Evolutionary conservation across 169 alveolate genomes (phyloP).

Genomic region (Theileria annulata): DNA sequence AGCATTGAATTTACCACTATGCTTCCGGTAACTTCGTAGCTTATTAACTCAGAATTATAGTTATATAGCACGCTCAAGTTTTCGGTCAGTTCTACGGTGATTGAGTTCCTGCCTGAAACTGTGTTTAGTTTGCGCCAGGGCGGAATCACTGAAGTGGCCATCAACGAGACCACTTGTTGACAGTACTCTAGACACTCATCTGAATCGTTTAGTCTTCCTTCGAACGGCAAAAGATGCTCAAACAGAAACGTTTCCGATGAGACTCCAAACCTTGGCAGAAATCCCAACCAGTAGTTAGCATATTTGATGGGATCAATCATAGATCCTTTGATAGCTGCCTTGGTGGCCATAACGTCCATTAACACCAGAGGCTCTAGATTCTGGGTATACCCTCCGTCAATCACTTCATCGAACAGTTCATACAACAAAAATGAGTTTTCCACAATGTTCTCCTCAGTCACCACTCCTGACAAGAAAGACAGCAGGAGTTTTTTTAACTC

Average conservation of each 20-base stretch:
- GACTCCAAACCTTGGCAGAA: conserved; percentile 19
- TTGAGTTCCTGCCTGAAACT: conserved; percentile 2
- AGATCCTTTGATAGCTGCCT: neutral
- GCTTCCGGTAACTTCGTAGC: conserved; percentile 36
- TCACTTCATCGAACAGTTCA: conserved; percentile 52
- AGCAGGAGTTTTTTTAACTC: conserved; percentile 28
- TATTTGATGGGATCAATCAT: neutral
- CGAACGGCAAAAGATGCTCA: conserved; percentile 12
- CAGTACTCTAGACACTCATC: conserved; percentile 13
- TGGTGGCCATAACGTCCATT: conserved; percentile 23
- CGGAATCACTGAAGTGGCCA: conserved; percentile 26
- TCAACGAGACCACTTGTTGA: neutral
- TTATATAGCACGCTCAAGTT: conserved; percentile 23
- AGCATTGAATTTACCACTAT: conserved; percentile 21
- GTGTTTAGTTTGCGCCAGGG: conserved; percentile 23
- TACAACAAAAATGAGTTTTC: conserved; percentile 17
- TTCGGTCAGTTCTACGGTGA: conserved; percentile 26
- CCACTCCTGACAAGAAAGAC: conserved; percentile 15
- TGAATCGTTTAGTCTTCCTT: conserved; percentile 4
- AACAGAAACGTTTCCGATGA: neutral
- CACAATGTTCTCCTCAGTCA: conserved; percentile 12
- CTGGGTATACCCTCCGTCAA: conserved; percentile 65
- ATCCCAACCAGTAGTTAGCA: conserved; percentile 11
- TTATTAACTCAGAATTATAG: conserved; percentile 28
- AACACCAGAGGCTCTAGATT: conserved; percentile 19